Evolutionary conservation across 257 asterid genomes (phyloP).

Genomic region (Primulina tabacum): DNA sequence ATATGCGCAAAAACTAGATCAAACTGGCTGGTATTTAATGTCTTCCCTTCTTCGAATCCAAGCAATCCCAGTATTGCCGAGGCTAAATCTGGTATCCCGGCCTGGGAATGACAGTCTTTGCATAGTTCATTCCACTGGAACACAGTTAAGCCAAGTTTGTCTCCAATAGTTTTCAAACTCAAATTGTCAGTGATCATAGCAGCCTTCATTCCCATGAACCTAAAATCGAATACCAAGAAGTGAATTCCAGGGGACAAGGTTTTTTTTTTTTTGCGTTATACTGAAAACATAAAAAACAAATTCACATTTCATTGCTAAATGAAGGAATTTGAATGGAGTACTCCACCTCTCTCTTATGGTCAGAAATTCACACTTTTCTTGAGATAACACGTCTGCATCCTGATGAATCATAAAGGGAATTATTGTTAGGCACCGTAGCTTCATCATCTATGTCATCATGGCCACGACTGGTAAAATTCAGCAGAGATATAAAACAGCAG

Average conservation of each 20-base stretch:
- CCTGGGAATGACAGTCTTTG: constrained; percentile 18
- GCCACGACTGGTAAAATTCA: background rate
- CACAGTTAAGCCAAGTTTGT: constrained; percentile 47
- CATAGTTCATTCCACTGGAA: constrained; percentile 41
- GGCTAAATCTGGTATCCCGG: constrained; percentile 32
- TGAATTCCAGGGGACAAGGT: background rate
- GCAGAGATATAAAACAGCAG: background rate
- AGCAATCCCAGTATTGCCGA: constrained; percentile 57
- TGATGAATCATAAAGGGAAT: constrained; percentile 23
- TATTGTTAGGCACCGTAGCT: constrained; percentile 20
- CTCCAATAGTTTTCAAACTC: constrained; percentile 48
- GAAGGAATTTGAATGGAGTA: background rate
- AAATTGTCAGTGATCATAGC: constrained; percentile 53
- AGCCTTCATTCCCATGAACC: constrained; percentile 92
- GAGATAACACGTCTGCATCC: constrained; percentile 29
- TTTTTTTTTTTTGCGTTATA: background rate
- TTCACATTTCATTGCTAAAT: background rate
- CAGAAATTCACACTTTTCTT: constrained; percentile 32
- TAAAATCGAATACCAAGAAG: constrained; percentile 28
- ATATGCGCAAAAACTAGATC: constrained; percentile 64
- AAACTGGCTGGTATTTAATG: constrained; percentile 40
- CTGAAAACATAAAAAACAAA: background rate
- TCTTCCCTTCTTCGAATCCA: constrained; percentile 71
- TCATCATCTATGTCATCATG: constrained; percentile 6
- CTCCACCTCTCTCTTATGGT: constrained; percentile 63